Base-by-base conservation (phyloP, 768 basidiomycete genomes). In the Lactarius hatsudake region DNA sequence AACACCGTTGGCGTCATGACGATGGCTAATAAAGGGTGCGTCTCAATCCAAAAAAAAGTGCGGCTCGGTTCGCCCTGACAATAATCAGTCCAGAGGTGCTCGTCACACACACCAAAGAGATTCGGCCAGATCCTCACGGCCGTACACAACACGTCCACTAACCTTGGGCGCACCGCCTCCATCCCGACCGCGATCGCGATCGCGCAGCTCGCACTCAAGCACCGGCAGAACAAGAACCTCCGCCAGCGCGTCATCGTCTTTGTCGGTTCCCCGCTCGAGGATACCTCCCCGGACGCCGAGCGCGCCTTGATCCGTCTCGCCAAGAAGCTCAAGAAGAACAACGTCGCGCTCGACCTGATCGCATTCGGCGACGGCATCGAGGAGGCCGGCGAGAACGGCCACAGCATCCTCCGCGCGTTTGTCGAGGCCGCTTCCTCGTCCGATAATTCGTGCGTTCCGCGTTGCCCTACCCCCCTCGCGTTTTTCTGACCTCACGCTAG, bases 281-380 rank as follows among this genome's bases (percentile, higher is more conserved):
- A 86, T 36, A 75, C 80, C 36, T 87, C 82, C 9, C 85, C 88
- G 13, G 89, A 92, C 66, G 91, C 93, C 75, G 87, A 90, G 72
- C 82, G 83, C 43, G 68, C 64, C 62, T 88, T 96, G 85, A 81
- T 91, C 71, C 90, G 88, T 75, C 85, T 99, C 42, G 97, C 96
- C 12, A 97, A 96, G 83, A 97, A 94, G 78, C 82, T 99, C 69
- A 98, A 98, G 84, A 99, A 99, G 88, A 98, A 98, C 77, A 99
- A 98, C 73, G 94, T 99, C 53, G 93, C 96, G 1, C 84, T 98
- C 30, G 97, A 99, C 77, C 82, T 98, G 60, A 81, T 98, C 34
- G 85, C 85, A 6, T 98, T 94, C 76, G 96, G 96, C 1, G 96
- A 96, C 72, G 91, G 87, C 6, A 91, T 95, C 55, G 90, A 89